phyloP scores from a whole-genome alignment of 441 rosid species.

The Heliophila coronopifolia region DNA sequence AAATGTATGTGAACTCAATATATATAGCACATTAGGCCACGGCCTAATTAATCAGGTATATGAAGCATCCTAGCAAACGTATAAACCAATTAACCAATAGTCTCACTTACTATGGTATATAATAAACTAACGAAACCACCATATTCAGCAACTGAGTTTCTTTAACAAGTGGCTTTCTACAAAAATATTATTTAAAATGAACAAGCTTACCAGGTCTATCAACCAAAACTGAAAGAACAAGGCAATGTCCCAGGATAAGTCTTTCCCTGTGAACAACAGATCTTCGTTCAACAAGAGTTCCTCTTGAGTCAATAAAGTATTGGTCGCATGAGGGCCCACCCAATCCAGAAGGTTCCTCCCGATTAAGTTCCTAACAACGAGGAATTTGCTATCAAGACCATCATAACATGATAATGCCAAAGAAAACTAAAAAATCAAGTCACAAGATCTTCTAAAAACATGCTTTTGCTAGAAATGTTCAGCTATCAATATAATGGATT shows the following conservation, averaged over 20 bases:
- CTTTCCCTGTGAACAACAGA: conserved; percentile 87
- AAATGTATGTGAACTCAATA: not conserved
- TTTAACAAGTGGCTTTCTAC: conserved; percentile 1
- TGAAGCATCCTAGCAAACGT: conserved; percentile 7
- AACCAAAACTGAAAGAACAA: conserved; percentile 74
- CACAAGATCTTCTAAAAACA: not conserved
- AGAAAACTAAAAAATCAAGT: not conserved
- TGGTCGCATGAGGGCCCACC: conserved; percentile 82
- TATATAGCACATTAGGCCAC: conserved; percentile 4
- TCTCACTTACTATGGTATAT: conserved; percentile 1
- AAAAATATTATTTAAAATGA: conserved; percentile 4
- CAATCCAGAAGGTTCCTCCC: conserved; percentile 86
- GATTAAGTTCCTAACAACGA: conserved; percentile 71
- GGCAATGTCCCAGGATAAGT: conserved; percentile 81
- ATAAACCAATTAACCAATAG: conserved; percentile 9
- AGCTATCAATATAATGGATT: not conserved
- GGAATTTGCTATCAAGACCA: not conserved
- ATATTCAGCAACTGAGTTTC: conserved; percentile 1
- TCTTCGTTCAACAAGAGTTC: conserved; percentile 79
- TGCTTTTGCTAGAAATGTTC: not conserved
- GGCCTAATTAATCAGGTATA: not conserved
- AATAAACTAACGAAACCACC: conserved; percentile 2
- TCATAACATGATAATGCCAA: conserved; percentile 4
- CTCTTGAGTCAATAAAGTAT: conserved; percentile 80
- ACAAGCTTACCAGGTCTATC: conserved; percentile 67